Base-by-base conservation (phyloP, 2,329 filamentous ascomycete species). In the Rugonectria rugulosa region DNA sequence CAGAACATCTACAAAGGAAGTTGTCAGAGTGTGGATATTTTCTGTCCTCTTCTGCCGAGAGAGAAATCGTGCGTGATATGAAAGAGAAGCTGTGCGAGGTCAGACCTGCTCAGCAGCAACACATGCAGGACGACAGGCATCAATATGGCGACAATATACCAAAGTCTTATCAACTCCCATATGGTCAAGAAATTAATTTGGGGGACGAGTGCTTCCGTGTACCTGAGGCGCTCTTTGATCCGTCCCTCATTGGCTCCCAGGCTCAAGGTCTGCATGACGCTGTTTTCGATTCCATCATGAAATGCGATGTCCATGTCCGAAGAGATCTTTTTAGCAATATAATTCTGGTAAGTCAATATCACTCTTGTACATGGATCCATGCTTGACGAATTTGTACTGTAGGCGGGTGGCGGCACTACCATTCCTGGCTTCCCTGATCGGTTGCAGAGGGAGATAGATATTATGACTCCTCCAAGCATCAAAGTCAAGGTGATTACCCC, bases 1-100 rank as follows among this genome's bases (percentile, higher is more conserved):
- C 95, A 41, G 95, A 99, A 75, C 88, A 99, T 72, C 81, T 99
- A 77, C 95, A 99, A 76, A 88, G 89, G 57, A 78, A 98, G 66
- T 80, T 99, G 65, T 86, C 95, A 69, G 98, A 97, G 81, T 91
- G 88, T 66, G 95, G 95, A 44, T 92, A 95, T 72, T 87, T 97
- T 15, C 96, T 99, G 74, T 94, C 98, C 77, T 99, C 95, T 15
- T 97, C 92, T 72, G 95, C 95, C 11, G 95, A 99, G 81, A 99
- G 99, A 79, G 95, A 99, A 77, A 92, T 97, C n/a, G 95, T 99
- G 54, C 87, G 94, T 63, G 84, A 92, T 75, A 97, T 99, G 78
- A 99, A 99, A 79, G 95, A 99, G 81, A 91, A n/a, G n/a, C n/a
- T n/a, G n/a, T n/a, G n/a, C n/a, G n/a, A n/a, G n/a, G n/a, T n/a